Evolutionary conservation across 805 yeast species (phyloP), one percentile per base, ranked within the genome.

Genomic region (Kluyveromyces wickerhamii): DNA sequence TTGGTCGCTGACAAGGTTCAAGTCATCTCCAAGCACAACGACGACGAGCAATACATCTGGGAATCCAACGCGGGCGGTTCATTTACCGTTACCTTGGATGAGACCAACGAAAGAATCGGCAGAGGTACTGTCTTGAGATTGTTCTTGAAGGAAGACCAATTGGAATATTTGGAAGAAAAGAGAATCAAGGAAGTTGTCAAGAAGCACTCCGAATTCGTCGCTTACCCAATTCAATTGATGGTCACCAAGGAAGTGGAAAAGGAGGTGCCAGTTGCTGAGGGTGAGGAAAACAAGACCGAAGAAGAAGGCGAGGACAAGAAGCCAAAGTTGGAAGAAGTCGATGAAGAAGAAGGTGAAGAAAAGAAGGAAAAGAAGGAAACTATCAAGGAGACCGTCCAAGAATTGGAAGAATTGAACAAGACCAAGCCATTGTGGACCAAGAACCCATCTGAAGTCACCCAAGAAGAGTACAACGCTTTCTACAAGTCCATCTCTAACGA

Each of bases 51-150:
- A 74, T 92, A 92, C 79, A 72, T 92, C 57, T 92, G 99, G 99
- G 98, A 92, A 74, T 92, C 98, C 34, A 88, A 92, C 58, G 99
- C 99, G 48, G 99, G 98, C 67, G 99, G 99, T 64, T 89, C 92
- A 72, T 92, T 92, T 76, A 86, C 96, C 55, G 85, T 92, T 58
- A 77, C 96, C 44, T 72, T 83, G 54, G 99, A 92, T 60, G 89
- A 80, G 62, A 63, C 71, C 47, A 81, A 83, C 65, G 95, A 84
- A 74, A 79, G 67, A 61, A 71, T 92, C 50, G 74, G 84, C 51
- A 88, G 99, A 73, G 99, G 99, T 85, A 71, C 97, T 51, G 65
- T 88, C 50, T 74, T 92, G 59, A 84, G 97, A 72, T 74, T 92
- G 65, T 88, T 87, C 82, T 71, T 92, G 72, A 92, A 92, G 77